Base-by-base conservation (phyloP, 331 rosid species). In the Quercus phellos region DNA sequence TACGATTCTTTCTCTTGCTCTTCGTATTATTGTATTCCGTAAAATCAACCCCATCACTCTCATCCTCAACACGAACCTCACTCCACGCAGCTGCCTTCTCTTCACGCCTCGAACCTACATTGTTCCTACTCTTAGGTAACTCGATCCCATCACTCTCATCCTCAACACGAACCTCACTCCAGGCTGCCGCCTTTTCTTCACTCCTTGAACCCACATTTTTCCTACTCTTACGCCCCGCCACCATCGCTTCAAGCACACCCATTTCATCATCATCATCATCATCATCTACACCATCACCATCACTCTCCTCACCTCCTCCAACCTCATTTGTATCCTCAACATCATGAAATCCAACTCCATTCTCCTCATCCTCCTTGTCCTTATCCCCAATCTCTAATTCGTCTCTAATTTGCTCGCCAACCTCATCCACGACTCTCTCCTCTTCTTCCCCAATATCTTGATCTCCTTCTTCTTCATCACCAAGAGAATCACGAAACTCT, bases 221-320 rank as follows among this genome's bases (percentile, higher is more conserved):
- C 81, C 84, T 87, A 77, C 72, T 86, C 80, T 68, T 89, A 34
- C 53, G 83, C 70, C 94, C 93, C 0, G 90, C 84, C 73, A 89
- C 21, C 97, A 90, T 88, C 30, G 93, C 97, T 84, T 88, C 90
- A 50, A 94, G 91, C 67, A 83, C 72, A 59, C 70, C 88, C 77
- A 61, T 70, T 75, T 86, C 92, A 77, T 86, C 93, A 6, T 82
- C 89, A n/a, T 60, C 81, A 7, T 38, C 76, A 69, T 6, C 19
- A 0, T 55, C 76, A 5, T 66, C 56, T 1, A 1, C 46, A 8
- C 6, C 78, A 1, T 38, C 78, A 42, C 70, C 81, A 6, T 46
- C 59, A 54, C 43, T 42, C 73, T 50, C 74, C 67, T 72, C 76
- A 58, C 55, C 67, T 10, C 50, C 69, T 13, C 13, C 76, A 79